Evolutionary conservation across 2,329 filamentous ascomycete genomes (phyloP).

Genomic region (Aspergillus piperis): DNA sequence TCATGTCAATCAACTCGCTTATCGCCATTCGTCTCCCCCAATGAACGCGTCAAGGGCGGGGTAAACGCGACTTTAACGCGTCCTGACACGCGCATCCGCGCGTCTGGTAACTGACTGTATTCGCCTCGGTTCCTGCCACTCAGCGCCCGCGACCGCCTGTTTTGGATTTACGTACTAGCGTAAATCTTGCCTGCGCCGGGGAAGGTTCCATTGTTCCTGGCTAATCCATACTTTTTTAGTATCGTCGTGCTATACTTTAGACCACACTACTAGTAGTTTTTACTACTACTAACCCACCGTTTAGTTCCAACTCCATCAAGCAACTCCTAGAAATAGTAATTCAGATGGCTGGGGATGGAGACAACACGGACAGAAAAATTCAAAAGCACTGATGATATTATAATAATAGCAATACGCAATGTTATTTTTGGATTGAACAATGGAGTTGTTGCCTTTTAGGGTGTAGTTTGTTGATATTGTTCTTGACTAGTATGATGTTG

Average conservation of each 20-base stretch:
- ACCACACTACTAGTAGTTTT: too few species aligned
- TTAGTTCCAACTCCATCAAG: not conserved
- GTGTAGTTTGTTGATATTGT: not conserved
- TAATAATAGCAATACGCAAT: not conserved
- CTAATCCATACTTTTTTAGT: not conserved
- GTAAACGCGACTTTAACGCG: slow-evolving; percentile 24
- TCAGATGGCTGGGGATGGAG: slow-evolving; percentile 3
- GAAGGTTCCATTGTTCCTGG: slow-evolving; percentile 3
- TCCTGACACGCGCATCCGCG: slow-evolving; percentile 22
- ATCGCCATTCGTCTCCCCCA: not conserved
- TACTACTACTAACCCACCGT: not conserved
- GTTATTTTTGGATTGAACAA: not conserved
- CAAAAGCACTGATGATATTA: not conserved
- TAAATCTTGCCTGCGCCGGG: not conserved
- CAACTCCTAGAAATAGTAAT: not conserved
- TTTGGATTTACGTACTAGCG: slow-evolving; percentile 5
- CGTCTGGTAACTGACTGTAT: slow-evolving; percentile 24
- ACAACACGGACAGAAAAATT: not conserved
- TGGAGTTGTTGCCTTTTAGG: not conserved
- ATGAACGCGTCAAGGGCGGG: slow-evolving; percentile 22
- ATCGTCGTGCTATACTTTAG: not conserved
- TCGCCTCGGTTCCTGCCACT: not conserved
- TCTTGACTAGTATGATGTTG: not conserved
- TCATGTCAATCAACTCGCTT: slow-evolving; percentile 9
- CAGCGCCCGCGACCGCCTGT: not conserved